phyloP scores from a whole-genome alignment of 2,329 filamentous ascomycete species.

The Ceratocystiopsis sp. region DNA sequence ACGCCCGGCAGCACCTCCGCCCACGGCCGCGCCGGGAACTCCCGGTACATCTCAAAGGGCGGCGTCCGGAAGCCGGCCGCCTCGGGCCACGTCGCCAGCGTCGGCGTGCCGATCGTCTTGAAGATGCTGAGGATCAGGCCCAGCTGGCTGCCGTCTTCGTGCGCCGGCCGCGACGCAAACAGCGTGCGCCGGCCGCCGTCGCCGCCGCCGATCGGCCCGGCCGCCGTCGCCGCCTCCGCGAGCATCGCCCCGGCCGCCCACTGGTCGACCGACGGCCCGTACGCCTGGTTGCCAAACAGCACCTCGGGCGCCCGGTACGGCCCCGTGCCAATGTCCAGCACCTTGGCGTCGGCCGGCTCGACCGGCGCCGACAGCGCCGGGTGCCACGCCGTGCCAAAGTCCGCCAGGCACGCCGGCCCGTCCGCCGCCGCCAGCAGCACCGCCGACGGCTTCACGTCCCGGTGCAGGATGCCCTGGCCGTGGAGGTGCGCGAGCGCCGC shows the following conservation, averaged over 20 bases:
- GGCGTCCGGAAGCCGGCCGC: constrained; percentile 48
- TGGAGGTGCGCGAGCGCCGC: constrained; percentile 57
- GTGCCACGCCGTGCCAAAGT: constrained; percentile 88
- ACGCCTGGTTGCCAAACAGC: constrained; percentile 65
- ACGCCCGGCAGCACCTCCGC: constrained; percentile 47
- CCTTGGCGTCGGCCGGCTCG: constrained; percentile 53
- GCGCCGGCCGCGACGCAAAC: constrained; percentile 58
- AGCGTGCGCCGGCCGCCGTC: constrained; percentile 32
- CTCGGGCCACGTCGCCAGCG: constrained; percentile 67
- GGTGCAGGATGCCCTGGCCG: constrained; percentile 61
- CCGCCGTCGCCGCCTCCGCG: constrained; percentile 47
- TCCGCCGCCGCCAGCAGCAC: constrained; percentile 51
- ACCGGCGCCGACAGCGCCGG: constrained; percentile 35
- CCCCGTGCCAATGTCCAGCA: constrained; percentile 86
- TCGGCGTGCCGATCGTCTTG: constrained; percentile 75
- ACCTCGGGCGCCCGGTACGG: constrained; percentile 79
- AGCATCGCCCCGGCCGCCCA: constrained; percentile 80
- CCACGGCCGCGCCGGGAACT: constrained; percentile 55
- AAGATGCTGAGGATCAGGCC: constrained; percentile 87
- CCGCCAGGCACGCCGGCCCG: constrained; percentile 63
- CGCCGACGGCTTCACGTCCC: constrained; percentile 88
- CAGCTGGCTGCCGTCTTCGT: constrained; percentile 79
- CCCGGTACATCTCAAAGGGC: constrained; percentile 80
- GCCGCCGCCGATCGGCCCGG: no score
- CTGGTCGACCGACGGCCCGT: constrained; percentile 61